Conservation (phyloP, 768 basidiomycete genomes). For the Tricholoma terreum region DNA sequence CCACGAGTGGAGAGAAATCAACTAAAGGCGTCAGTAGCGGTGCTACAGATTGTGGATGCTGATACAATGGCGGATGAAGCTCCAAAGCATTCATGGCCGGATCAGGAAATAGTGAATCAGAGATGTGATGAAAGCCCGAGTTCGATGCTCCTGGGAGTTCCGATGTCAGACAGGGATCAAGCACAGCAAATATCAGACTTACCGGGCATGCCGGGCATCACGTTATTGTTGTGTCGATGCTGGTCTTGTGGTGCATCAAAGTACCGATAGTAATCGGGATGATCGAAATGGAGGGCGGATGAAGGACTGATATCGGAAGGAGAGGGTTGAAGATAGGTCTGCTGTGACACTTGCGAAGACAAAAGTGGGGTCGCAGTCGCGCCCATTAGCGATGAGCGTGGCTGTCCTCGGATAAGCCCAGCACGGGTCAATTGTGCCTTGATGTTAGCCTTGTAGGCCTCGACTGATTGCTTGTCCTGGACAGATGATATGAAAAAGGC, state of each 20-base stretch:
- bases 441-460: slow-evolving; percentile 80
- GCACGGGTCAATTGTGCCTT: slow-evolving; percentile 75
- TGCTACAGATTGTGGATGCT: slow-evolving; percentile 24
- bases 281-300: slow-evolving; percentile 22
- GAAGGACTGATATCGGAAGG: slow-evolving; percentile 22
- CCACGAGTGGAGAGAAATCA: slow-evolving; percentile 32
- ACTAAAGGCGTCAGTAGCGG: slow-evolving; percentile 24
- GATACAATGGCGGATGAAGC: slow-evolving; percentile 26
- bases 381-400: slow-evolving; percentile 54
- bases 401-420: slow-evolving; percentile 81
- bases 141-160: slow-evolving; percentile 33
- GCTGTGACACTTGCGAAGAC: slow-evolving; percentile 24
- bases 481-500: slow-evolving; percentile 13
- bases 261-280: slow-evolving; percentile 21
- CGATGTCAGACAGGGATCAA: slow-evolving; percentile 17
- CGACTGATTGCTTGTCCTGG: slow-evolving; percentile 80
- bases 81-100: slow-evolving; percentile 27
- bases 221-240: slow-evolving; percentile 21
- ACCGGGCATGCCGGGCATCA: slow-evolving; percentile 47
- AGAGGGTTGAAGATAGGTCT: slow-evolving; percentile 28
- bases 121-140: slow-evolving; percentile 35
- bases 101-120: slow-evolving; percentile 33
- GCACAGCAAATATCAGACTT: slow-evolving; percentile 21
- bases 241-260: slow-evolving; percentile 19
- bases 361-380: slow-evolving; percentile 24